These are phyloP conservation scores for Spergularia azorica DNA, from an alignment of 179 eudicot species.

Conservation along the genomic window DNA sequence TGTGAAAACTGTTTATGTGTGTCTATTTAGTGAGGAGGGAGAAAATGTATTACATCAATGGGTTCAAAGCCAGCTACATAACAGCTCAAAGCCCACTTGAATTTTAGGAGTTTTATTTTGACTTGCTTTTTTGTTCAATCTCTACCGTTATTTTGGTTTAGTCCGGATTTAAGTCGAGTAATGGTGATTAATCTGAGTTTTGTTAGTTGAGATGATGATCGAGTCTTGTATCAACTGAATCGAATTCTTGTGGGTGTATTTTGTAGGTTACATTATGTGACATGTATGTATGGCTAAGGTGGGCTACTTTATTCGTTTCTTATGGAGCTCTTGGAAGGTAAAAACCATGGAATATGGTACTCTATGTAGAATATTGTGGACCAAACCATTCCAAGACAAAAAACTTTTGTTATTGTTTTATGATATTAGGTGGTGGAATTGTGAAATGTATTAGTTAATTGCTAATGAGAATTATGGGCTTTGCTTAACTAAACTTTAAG, in stretches of 20 bases:
- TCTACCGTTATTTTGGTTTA: neutral
- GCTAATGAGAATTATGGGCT: slow-evolving; percentile 4
- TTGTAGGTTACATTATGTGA: neutral
- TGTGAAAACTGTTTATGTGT: neutral
- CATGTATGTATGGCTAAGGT: neutral
- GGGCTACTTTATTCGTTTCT: slow-evolving; percentile 26
- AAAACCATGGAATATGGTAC: neutral
- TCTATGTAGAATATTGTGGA: slow-evolving; percentile 10
- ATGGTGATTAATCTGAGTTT: too few species aligned
- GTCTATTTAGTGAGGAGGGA: slow-evolving; percentile 39
- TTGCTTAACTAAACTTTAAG: slow-evolving; percentile 11
- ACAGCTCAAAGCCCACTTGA: slow-evolving; percentile 82
- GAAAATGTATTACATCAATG: slow-evolving; percentile 26
- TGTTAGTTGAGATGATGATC: too few species aligned
- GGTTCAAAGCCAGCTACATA: slow-evolving; percentile 61
- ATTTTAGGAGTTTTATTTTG: neutral
- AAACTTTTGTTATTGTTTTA: neutral
- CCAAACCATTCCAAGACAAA: slow-evolving; percentile 19
- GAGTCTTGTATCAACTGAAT: too few species aligned
- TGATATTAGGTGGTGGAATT: slow-evolving; percentile 26
- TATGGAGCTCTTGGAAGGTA: slow-evolving; percentile 3
- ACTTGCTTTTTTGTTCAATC: slow-evolving; percentile 6
- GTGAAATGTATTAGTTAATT: slow-evolving; percentile 16
- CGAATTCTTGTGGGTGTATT: neutral
- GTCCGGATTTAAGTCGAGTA: too few species aligned